Percentiles rank a stretch among this genome's conserved stretches.
These are phyloP conservation scores for Aureobasidium mangrovei DNA, from an alignment of 2,329 filamentous ascomycete species.

Conservation along the genomic window DNA sequence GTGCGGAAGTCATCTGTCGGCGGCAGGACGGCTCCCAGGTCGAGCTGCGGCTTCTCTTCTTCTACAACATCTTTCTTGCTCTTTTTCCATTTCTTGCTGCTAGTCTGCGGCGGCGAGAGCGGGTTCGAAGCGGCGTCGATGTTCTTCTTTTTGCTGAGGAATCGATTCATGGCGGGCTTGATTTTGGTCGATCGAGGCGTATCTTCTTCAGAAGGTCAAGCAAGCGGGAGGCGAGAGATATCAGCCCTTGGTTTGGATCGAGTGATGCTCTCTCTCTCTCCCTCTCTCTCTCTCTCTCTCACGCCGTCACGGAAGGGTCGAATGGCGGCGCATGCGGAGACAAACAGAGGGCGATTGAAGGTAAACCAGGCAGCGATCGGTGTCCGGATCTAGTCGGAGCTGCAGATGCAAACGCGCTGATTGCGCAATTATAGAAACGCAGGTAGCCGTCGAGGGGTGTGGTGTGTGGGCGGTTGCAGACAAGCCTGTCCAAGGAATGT, in stretches of 20 bases:
- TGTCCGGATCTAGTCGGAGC: background rate
- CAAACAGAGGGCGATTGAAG: constrained; percentile 10
- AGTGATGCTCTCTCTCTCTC: background rate
- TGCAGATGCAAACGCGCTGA: constrained; percentile 3
- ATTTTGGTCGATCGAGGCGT: background rate
- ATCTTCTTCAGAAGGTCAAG: background rate
- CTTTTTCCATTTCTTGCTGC: constrained; percentile 33
- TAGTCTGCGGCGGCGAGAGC: constrained; percentile 5
- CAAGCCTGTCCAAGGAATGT: constrained; percentile 1
- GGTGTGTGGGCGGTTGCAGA: background rate
- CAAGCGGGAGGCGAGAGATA: background rate
- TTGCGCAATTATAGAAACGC: background rate
- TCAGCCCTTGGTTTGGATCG: background rate
- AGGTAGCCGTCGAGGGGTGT: constrained; percentile 7
- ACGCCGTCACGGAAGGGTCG: background rate
- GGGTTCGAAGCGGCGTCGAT: constrained; percentile 44
- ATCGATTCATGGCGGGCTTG: constrained; percentile 58
- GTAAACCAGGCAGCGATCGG: background rate
- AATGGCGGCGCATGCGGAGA: constrained; percentile 6
- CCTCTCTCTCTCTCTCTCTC: background rate
- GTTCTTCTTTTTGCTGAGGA: constrained; percentile 63
- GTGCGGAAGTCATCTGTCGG: constrained; percentile 86
- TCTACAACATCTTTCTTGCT: constrained; percentile 43
- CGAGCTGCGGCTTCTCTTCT: constrained; percentile 56
- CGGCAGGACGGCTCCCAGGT: constrained; percentile 67